Base-by-base conservation (phyloP, 2,329 filamentous ascomycete genomes). In the Cryphonectria parasitica region DNA sequence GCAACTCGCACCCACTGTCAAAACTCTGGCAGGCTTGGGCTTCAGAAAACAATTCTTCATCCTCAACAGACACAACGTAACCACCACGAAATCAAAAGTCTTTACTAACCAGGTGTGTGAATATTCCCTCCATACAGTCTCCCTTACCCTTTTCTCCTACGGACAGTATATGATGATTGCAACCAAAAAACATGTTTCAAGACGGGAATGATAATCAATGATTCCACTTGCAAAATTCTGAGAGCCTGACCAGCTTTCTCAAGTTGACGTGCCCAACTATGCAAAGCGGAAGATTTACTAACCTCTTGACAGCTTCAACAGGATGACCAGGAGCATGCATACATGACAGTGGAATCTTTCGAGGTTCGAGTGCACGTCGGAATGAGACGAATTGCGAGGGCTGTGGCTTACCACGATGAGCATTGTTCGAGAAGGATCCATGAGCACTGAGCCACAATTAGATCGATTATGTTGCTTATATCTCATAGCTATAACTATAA, bases 161-260 rank as follows among this genome's bases (percentile, higher is more conserved):
- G 5, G 34, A 19, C n/a, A 45, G 58, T 43, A 70, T 49, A 74
- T 75, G 75, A 76, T 75, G 72, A 75, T 70, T 71, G 64, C 69
- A 70, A 71, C 64, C 71, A 62, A 64, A 71, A 76, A 75, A 73
- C 71, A 80, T 81, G 79, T 80, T 81, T 80, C 78, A 80, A 80
- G 79, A 81, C 79, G 78, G 77, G 78, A 78, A 78, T 81, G 78
- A 79, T 74, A 69, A 70, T 75, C 75, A 62, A 74, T 81, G 80
- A 80, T 79, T 79, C 76, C 74, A 77, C 64, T 71, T 73, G 72
- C 72, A 61, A 64, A 41, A 64, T 34, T 73, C 72, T 72, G 70
- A 72, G 63, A 36, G 54, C 31, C 60, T 61, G 52, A 17, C 56
- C 54, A 39, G 28, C 13, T n/a, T 28, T 31, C 22, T 22, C 41